Evolutionary conservation across 495 filamentous ascomycete species (phyloP), one percentile per base, ranked within the genome.

Genomic region (Podospora sp.): DNA sequence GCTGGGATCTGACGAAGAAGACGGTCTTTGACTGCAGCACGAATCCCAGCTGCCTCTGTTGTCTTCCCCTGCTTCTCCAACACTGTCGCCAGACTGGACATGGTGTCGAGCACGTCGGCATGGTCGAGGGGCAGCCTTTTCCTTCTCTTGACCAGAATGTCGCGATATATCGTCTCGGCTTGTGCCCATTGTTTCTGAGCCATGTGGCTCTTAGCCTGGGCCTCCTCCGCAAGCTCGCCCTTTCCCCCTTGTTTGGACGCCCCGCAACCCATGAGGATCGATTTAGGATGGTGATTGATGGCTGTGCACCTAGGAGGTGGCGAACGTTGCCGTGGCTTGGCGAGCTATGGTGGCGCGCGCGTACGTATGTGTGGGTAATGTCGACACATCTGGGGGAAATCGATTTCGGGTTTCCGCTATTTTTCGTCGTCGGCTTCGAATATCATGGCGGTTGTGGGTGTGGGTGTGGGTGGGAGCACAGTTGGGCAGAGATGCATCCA

Each of bases 101-200:
- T 56, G 7, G 52, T 56, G 52, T 56, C 52, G 52, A 56, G 52
- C 11, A 56, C 52, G 52, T 56, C 52, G 21, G 52, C 11, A 22
- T 56, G 11, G 52, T 56, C 21, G 7, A 56, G 21, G 11, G 9
- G 11, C 21, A 56, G 52, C 52, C 21, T 56, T 22, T 56, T 56
- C 52, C 11, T 56, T 22, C 52, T 56, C 52, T 56, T 22, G 21
- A 21, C 52, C 11, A 56, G 52, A 56, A 56, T 56, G 52, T 56
- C 52, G 52, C 52, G 52, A 22, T 56, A 56, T 56, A 56, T 56
- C 21, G 9, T 22, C 21, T 56, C 52, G 52, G 52, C 52, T 56
- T 56, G 9, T 22, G 52, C 52, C 9, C 21, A 56, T 56, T 56
- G 11, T 56, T 22, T 56, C 52, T 56, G 11, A 22, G 11, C 21